These are phyloP conservation scores for Mycosphaerella sp. DNA, from an alignment of 2,329 filamentous ascomycete species.

Conservation along the genomic window DNA sequence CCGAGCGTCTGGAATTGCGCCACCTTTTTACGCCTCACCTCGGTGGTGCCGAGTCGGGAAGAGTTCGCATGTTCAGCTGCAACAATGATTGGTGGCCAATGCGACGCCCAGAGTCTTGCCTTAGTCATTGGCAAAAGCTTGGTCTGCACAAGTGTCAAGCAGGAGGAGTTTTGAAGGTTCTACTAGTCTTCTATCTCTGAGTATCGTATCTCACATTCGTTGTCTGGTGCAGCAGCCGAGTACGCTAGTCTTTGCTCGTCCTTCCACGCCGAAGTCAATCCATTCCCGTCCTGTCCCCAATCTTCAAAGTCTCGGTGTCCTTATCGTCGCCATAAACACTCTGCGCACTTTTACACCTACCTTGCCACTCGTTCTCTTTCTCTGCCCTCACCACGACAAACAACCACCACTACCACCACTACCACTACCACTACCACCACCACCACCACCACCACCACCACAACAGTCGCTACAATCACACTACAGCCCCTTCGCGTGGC, in stretches of 20 bases:
- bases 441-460: neutral
- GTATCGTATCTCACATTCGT: neutral
- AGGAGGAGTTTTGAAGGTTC: neutral
- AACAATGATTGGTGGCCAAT: neutral
- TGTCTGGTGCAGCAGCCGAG: neutral
- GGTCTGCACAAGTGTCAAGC: neutral
- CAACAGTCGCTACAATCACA: constrained; percentile 1
- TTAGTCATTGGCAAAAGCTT: neutral
- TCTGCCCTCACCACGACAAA: too few species aligned
- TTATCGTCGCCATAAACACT: too few species aligned
- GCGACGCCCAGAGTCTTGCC: neutral
- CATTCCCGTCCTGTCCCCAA: too few species aligned
- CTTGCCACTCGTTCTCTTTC: too few species aligned
- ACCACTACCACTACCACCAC: too few species aligned
- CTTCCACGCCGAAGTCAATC: too few species aligned
- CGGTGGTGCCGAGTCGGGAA: neutral
- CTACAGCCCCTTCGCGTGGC: neutral
- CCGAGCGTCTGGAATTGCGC: neutral
- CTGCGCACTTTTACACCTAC: too few species aligned
- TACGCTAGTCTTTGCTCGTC: neutral
- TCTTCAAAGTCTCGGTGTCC: too few species aligned
- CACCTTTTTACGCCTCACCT: neutral
- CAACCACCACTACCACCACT: too few species aligned
- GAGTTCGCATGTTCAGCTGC: neutral
- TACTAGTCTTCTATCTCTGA: too few species aligned